Conservation (phyloP, 2,329 filamentous ascomycete genomes). For the Metarhizium humberi region DNA sequence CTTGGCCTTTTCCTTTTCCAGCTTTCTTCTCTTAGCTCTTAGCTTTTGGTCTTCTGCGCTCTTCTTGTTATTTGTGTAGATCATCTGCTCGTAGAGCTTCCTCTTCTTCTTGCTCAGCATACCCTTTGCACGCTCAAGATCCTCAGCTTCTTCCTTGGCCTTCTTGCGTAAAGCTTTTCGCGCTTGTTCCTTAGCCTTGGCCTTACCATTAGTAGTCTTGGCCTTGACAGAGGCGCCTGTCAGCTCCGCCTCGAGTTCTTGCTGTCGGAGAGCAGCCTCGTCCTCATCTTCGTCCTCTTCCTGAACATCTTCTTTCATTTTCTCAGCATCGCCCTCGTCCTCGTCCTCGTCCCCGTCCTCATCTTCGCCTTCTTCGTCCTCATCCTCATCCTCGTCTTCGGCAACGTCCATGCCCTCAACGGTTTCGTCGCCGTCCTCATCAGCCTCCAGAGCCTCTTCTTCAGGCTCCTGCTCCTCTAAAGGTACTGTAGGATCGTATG, state of each 20-base stretch:
- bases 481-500: constrained; percentile 82
- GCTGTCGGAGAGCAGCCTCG: constrained; percentile 66
- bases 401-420: constrained; percentile 55
- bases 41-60: constrained; percentile 83
- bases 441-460: constrained; percentile 67
- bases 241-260: constrained; percentile 87
- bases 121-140: constrained; percentile 87
- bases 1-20: constrained; percentile 58
- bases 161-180: constrained; percentile 62
- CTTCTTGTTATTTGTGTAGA: constrained; percentile 89
- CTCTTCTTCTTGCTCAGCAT: constrained; percentile 98
- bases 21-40: constrained; percentile 78
- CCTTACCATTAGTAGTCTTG: constrained; percentile 37
- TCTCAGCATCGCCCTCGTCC: constrained; percentile 36
- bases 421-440: constrained; percentile 55
- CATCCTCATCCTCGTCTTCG: constrained; percentile 38
- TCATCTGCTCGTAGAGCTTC: constrained; percentile 96
- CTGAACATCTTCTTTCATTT: constrained; percentile 29
- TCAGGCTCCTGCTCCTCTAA: constrained; percentile 84
- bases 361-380: constrained; percentile 32
- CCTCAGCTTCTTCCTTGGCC: constrained; percentile 69
- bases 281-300: constrained; percentile 32
- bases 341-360: constrained; percentile 37
- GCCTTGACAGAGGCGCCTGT: constrained; percentile 54
- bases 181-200: constrained; percentile 59